phyloP scores from a whole-genome alignment of 768 basidiomycete genomes.

The Amanita pseudoporphyria region DNA sequence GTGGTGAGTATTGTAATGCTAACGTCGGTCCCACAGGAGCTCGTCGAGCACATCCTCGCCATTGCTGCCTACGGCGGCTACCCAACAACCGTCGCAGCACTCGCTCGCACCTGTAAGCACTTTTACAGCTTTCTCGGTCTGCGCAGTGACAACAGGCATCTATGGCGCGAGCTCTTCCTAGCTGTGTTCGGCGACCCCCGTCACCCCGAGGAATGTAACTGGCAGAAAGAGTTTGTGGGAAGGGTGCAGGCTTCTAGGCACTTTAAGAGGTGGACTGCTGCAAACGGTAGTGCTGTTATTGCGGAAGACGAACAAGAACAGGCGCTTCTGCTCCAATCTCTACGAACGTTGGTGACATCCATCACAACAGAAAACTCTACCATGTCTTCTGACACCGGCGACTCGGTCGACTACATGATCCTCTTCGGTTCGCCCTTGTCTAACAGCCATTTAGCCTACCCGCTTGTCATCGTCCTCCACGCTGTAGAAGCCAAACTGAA shows the following conservation, averaged over 20 bases:
- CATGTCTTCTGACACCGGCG: not conserved
- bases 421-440: not conserved
- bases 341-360: not conserved
- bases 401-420: not conserved
- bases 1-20: too few relatives aligned
- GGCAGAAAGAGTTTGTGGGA: constrained; percentile 14
- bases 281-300: not conserved
- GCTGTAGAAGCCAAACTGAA: not conserved
- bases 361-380: not conserved
- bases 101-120: constrained; percentile 26
- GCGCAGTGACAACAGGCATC: constrained; percentile 19
- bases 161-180: constrained; percentile 43
- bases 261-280: constrained; percentile 5
- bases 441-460: not conserved
- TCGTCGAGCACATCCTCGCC: constrained; percentile 29
- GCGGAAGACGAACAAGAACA: not conserved
- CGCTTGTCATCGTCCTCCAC: not conserved
- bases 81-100: constrained; percentile 24
- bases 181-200: constrained; percentile 39
- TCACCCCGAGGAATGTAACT: constrained; percentile 9
- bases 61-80: constrained; percentile 10
- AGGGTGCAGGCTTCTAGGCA: constrained; percentile 12
- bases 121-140: constrained; percentile 17
- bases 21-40: constrained; percentile 22
- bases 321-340: not conserved